These are phyloP conservation scores for Psilocybe mexicana DNA, from an alignment of 1,284 basidiomycete genomes.

Conservation along the genomic window DNA sequence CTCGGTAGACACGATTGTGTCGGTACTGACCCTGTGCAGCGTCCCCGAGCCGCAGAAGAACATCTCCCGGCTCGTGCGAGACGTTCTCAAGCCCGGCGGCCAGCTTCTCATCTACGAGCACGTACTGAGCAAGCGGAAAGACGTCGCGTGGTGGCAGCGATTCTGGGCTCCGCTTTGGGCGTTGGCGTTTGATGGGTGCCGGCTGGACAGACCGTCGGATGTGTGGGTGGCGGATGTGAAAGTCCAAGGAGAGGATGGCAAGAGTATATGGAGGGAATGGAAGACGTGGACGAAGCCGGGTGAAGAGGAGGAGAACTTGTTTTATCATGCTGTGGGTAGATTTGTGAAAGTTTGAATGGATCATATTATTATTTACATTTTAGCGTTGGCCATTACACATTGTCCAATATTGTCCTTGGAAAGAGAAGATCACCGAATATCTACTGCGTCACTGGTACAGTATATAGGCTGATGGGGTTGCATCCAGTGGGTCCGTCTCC, in stretches of 20 bases:
- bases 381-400: not conserved
- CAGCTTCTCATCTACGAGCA: slow-evolving; percentile 67
- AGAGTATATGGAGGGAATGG: slow-evolving; percentile 41
- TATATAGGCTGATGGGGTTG: slow-evolving; percentile 26
- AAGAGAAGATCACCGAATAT: not conserved
- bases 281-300: slow-evolving; percentile 47
- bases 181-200: slow-evolving; percentile 57
- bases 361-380: not conserved
- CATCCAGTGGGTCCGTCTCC: slow-evolving; percentile 24
- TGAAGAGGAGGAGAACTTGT: slow-evolving; percentile 51
- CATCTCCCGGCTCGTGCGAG: slow-evolving; percentile 42
- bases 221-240: slow-evolving; percentile 46
- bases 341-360: not conserved
- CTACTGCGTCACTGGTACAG: slow-evolving; percentile 25
- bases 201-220: slow-evolving; percentile 58
- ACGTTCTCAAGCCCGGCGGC: slow-evolving; percentile 58
- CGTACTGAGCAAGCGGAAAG: slow-evolving; percentile 48
- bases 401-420: not conserved
- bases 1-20: slow-evolving; percentile 58
- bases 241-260: slow-evolving; percentile 22
- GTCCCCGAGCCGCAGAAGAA: slow-evolving; percentile 51
- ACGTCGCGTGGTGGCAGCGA: slow-evolving; percentile 65
- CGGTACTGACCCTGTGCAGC: slow-evolving; percentile 60
- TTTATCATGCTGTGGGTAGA: slow-evolving; percentile 54
- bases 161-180: slow-evolving; percentile 71